Evolutionary conservation across 108 stramenopile genomes (phyloP).

Genomic region (Pinguiococcus pyrenoidosus): DNA sequence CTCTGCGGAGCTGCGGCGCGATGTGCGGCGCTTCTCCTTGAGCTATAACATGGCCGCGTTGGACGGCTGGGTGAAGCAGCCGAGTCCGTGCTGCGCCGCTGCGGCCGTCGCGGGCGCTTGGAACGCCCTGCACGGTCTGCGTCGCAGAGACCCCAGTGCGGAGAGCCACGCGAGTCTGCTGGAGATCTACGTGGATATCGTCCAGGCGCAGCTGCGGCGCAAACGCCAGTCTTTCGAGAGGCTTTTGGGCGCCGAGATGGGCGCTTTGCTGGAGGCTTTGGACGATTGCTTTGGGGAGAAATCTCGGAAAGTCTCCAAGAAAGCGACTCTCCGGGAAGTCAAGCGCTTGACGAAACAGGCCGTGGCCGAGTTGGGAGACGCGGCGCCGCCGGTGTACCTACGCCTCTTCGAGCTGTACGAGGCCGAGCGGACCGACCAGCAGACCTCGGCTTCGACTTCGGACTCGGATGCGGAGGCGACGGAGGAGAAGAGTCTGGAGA

Average conservation of each 20-base stretch:
- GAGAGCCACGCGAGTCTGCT: slow-evolving; percentile 16
- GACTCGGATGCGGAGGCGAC: too few species aligned
- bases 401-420: slow-evolving; percentile 22
- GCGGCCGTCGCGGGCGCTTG: slow-evolving; percentile 35
- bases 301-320: neutral
- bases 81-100: slow-evolving; percentile 38
- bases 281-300: neutral
- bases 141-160: slow-evolving; percentile 4
- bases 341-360: too few species aligned
- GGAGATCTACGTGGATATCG: too few species aligned
- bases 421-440: neutral
- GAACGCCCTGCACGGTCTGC: slow-evolving; percentile 14
- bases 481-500: too few species aligned
- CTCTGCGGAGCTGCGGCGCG: neutral
- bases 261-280: slow-evolving; percentile 13
- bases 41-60: slow-evolving; percentile 19
- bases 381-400: slow-evolving; percentile 5
- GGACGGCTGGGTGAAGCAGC: slow-evolving; percentile 34
- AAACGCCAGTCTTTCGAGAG: slow-evolving; percentile 32
- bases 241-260: slow-evolving; percentile 17
- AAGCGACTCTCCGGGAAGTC: too few species aligned
- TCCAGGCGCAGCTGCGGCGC: too few species aligned
- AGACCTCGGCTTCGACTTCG: too few species aligned
- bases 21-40: slow-evolving; percentile 19
- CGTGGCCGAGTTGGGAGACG: neutral